Evolutionary conservation across 495 filamentous ascomycete genomes (phyloP).

Genomic region (Immersiella caudata): DNA sequence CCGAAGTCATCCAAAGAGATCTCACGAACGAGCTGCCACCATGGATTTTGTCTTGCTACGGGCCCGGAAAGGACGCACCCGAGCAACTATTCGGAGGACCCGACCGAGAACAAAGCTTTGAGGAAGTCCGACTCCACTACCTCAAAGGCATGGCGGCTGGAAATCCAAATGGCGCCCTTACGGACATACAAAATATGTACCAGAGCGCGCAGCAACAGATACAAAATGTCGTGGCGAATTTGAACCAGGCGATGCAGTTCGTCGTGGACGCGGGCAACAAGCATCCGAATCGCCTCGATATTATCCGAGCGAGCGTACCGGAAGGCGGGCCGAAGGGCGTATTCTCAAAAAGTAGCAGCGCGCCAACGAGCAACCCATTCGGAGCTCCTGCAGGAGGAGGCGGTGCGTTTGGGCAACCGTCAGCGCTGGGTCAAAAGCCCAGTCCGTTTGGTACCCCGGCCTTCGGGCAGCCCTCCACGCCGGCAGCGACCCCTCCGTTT

Average conservation of each 20-base stretch:
- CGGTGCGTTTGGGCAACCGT: slow-evolving; percentile 49
- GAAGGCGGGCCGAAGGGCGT: slow-evolving; percentile 25
- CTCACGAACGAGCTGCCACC: slow-evolving; percentile 68
- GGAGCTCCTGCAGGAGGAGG: slow-evolving; percentile 2
- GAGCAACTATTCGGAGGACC: slow-evolving; percentile 78
- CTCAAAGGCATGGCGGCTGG: slow-evolving; percentile 61
- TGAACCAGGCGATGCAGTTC: slow-evolving; percentile 73
- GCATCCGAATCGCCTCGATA: slow-evolving; percentile 81
- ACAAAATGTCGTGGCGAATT: slow-evolving; percentile 62
- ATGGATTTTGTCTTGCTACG: slow-evolving; percentile 87
- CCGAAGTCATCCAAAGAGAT: slow-evolving; percentile 62
- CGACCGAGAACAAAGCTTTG: slow-evolving; percentile 77
- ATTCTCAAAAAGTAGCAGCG: slow-evolving; percentile 18
- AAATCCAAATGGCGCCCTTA: slow-evolving; percentile 63
- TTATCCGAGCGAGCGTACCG: slow-evolving; percentile 45
- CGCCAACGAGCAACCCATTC: neutral
- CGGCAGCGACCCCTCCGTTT: slow-evolving; percentile 36
- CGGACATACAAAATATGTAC: slow-evolving; percentile 63
- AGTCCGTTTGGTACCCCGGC: slow-evolving; percentile 46
- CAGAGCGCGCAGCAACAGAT: slow-evolving; percentile 69
- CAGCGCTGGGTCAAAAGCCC: slow-evolving; percentile 42
- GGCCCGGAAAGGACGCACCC: slow-evolving; percentile 70
- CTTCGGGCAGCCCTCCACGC: slow-evolving; percentile 47
- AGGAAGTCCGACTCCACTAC: slow-evolving; percentile 76
- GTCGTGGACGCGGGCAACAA: slow-evolving; percentile 66